Percentiles rank a stretch among this genome's conserved stretches.
These are phyloP conservation scores for Ampelocalamus luodianensis DNA, from an alignment of 176 grass and related monocot genomes.

Conservation along the genomic window DNA sequence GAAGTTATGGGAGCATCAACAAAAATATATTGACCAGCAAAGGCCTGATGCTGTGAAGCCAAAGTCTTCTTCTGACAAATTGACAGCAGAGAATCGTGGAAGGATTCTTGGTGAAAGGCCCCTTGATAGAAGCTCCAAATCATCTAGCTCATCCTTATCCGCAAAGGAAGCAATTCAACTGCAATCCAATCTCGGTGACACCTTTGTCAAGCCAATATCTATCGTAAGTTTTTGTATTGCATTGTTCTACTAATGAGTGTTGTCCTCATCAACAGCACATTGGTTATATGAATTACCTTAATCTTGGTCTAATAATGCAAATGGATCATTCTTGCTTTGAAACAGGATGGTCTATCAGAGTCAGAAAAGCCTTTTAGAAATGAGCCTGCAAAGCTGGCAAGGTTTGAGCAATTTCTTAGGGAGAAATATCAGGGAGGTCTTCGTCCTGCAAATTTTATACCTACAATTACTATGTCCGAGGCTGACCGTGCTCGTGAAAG, in stretches of 20 bases:
- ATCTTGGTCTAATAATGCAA: conserved; percentile 35
- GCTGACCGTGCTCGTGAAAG: conserved; percentile 83
- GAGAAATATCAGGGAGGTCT: conserved; percentile 91
- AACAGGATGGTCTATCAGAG: conserved; percentile 65
- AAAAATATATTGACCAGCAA: conserved; percentile 60
- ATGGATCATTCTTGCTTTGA: conserved; percentile 43
- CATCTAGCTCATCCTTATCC: conserved; percentile 46
- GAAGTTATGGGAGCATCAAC: conserved; percentile 90
- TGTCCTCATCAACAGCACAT: conserved; percentile 8
- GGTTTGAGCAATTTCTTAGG: conserved; percentile 90
- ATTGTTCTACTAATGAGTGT: conserved; percentile 1
- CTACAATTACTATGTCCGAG: conserved; percentile 65
- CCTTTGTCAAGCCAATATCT: conserved; percentile 77
- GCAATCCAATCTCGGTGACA: conserved; percentile 75
- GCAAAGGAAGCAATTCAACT: conserved; percentile 70
- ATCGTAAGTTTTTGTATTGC: conserved; percentile 61
- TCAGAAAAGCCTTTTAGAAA: conserved; percentile 78
- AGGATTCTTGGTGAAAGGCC: conserved; percentile 95
- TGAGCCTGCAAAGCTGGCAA: conserved; percentile 82
- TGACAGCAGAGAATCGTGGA: conserved; percentile 85
- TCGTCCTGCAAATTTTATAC: conserved; percentile 53
- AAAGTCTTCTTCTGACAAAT: conserved; percentile 61
- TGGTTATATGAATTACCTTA: conserved; percentile 14
- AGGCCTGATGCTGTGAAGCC: conserved; percentile 49
- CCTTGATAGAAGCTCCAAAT: conserved; percentile 70